Conservation (phyloP, 495 filamentous ascomycete genomes). For the Lophiotrema nucula region DNA sequence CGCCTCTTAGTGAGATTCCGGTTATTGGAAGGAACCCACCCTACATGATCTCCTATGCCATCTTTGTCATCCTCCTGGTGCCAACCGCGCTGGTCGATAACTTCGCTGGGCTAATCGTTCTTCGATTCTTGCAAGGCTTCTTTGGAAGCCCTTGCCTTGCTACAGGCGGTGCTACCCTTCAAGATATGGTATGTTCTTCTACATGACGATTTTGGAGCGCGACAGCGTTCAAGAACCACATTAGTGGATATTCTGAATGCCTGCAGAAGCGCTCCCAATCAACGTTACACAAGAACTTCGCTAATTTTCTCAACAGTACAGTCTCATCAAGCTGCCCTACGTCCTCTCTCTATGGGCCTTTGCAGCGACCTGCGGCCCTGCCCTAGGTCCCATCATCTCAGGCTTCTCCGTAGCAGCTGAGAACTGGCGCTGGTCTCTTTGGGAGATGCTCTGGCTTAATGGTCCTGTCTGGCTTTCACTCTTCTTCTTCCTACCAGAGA, state of each 20-base stretch:
- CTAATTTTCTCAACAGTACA: too few relatives aligned
- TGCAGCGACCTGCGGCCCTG: conserved; percentile 47
- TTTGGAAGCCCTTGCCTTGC: conserved; percentile 54
- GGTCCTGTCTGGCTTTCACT: conserved; percentile 48
- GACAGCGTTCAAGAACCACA: too few relatives aligned
- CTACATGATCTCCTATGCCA: conserved; percentile 47
- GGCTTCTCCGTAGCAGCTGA: conserved; percentile 62
- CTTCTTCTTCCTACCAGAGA: conserved; percentile 58
- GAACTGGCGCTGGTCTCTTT: conserved; percentile 45
- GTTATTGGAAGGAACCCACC: conserved; percentile 48
- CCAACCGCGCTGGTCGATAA: conserved; percentile 51
- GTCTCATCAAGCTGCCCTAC: conserved; percentile 54
- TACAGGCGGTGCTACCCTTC: conserved; percentile 55
- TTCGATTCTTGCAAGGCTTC: conserved; percentile 57
- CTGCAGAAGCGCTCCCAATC: too few relatives aligned
- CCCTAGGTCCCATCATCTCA: conserved; percentile 61
- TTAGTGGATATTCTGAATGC: too few relatives aligned
- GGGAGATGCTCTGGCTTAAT: conserved; percentile 51
- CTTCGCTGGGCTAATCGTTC: conserved; percentile 50
- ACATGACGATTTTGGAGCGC: too few relatives aligned
- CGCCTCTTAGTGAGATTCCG: conserved; percentile 49
- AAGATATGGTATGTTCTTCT: too few relatives aligned
- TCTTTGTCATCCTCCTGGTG: conserved; percentile 52
- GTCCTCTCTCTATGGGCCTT: conserved; percentile 55
- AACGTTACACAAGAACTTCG: too few relatives aligned